These are phyloP conservation scores for Psilocybe cyanescens DNA, from an alignment of 768 basidiomycete species.

Conservation along the genomic window DNA sequence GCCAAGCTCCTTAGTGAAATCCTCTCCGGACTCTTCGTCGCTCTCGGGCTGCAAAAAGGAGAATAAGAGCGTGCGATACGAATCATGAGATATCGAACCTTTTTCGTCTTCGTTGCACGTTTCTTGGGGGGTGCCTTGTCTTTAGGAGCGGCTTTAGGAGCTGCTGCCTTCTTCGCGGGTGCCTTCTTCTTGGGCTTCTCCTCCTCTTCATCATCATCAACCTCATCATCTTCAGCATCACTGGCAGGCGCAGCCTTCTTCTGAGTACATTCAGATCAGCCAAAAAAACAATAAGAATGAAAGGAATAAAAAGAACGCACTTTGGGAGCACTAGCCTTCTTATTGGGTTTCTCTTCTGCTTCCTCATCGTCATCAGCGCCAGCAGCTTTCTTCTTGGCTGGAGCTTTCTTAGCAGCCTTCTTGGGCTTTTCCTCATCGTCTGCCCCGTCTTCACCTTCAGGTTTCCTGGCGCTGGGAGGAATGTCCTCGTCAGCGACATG, in stretches of 20 bases:
- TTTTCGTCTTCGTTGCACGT: constrained; percentile 41
- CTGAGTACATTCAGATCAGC: constrained; percentile 1
- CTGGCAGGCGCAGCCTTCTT: constrained; percentile 24
- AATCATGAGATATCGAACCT: constrained; percentile 7
- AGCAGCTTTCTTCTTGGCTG: constrained; percentile 30
- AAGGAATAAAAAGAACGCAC: too few relatives aligned
- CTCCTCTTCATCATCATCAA: constrained; percentile 32
- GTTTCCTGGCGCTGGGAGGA: constrained; percentile 71
- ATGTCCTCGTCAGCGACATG: constrained; percentile 86
- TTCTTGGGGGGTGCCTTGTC: constrained; percentile 46
- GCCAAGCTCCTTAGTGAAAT: constrained; percentile 45
- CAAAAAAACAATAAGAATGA: too few relatives aligned
- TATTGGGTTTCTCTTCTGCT: constrained; percentile 43
- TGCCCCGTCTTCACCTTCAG: constrained; percentile 43
- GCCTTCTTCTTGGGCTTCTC: constrained; percentile 53
- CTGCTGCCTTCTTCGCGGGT: constrained; percentile 40
- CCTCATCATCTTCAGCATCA: constrained; percentile 41
- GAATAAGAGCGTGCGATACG: neutral
- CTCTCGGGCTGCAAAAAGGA: constrained; percentile 1
- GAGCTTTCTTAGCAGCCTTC: constrained; percentile 33
- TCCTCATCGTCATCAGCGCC: constrained; percentile 34
- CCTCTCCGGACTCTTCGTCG: constrained; percentile 39
- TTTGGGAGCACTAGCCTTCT: constrained; percentile 22
- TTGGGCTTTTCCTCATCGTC: constrained; percentile 47
- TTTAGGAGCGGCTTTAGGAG: constrained; percentile 38